Conservation (phyloP, 257 asterid species). For the Solanum lignicaule region DNA sequence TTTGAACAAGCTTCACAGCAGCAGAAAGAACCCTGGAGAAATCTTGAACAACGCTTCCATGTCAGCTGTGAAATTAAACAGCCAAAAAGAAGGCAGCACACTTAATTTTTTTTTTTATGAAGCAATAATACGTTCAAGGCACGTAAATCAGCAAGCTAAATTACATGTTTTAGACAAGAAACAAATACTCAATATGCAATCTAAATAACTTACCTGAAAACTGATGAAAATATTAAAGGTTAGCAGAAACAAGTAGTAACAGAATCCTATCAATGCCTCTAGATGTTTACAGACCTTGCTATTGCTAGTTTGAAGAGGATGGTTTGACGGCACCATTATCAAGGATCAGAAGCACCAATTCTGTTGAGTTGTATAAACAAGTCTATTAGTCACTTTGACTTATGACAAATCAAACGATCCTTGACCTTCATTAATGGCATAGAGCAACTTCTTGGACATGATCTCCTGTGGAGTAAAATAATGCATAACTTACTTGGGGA, state of each 20-base stretch:
- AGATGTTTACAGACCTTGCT: not conserved
- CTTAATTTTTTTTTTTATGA: not conserved
- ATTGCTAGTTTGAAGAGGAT: not conserved
- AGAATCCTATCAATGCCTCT: not conserved
- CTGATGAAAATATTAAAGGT: not conserved
- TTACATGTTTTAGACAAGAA: not conserved
- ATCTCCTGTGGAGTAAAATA: constrained; percentile 42
- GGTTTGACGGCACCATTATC: not conserved
- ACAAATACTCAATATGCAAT: not conserved
- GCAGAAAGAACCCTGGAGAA: not conserved
- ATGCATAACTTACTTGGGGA: not conserved
- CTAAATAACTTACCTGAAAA: not conserved
- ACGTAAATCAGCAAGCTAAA: not conserved
- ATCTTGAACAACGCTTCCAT: not conserved
- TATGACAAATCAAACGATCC: constrained; percentile 95
- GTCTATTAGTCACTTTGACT: not conserved
- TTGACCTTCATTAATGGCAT: constrained; percentile 90
- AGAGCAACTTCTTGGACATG: constrained; percentile 78
- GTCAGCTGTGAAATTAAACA: not conserved
- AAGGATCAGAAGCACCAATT: not conserved
- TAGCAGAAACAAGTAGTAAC: not conserved
- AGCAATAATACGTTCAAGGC: not conserved
- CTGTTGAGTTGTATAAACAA: not conserved
- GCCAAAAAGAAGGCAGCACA: not conserved
- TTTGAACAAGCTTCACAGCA: not conserved